phyloP scores from a whole-genome alignment of 2,329 filamentous ascomycete species.

The Harringtonia aguacate region DNA sequence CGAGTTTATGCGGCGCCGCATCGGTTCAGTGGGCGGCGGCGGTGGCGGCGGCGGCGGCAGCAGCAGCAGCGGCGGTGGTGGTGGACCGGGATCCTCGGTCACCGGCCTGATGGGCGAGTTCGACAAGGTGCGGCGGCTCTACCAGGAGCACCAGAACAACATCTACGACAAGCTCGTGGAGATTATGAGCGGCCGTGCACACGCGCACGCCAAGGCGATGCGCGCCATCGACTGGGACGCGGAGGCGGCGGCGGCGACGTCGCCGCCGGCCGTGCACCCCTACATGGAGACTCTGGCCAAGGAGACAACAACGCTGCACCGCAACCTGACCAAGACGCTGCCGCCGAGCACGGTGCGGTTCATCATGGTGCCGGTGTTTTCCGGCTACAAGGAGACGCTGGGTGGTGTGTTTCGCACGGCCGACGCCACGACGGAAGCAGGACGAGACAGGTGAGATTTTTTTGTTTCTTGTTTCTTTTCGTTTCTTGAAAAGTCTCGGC shows the following conservation, averaged over 20 bases:
- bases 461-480: no score
- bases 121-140: conserved; percentile 72
- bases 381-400: conserved; percentile 71
- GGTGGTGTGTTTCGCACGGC: conserved; percentile 58
- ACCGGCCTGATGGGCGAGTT: conserved; percentile 67
- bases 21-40: conserved; percentile 33
- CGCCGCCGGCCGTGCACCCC: conserved; percentile 35
- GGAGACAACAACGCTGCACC: conserved; percentile 75
- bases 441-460: conserved; percentile 65
- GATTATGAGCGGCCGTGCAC: conserved; percentile 74
- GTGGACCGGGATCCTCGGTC: neutral
- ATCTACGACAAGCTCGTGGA: conserved; percentile 91
- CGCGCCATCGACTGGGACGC: conserved; percentile 64
- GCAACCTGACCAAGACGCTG: conserved; percentile 72
- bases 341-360: conserved; percentile 64
- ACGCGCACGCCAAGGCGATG: conserved; percentile 64
- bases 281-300: conserved; percentile 85
- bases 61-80: neutral
- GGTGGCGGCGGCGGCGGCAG: neutral
- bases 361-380: conserved; percentile 81
- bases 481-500: neutral
- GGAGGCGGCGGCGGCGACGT: conserved; percentile 20
- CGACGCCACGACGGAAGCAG: conserved; percentile 52
- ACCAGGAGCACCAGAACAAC: conserved; percentile 80
- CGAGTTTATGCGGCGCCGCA: conserved; percentile 79